Base-by-base conservation (phyloP, 2,329 filamentous ascomycete genomes). In the Cyclaneusma minus region DNA sequence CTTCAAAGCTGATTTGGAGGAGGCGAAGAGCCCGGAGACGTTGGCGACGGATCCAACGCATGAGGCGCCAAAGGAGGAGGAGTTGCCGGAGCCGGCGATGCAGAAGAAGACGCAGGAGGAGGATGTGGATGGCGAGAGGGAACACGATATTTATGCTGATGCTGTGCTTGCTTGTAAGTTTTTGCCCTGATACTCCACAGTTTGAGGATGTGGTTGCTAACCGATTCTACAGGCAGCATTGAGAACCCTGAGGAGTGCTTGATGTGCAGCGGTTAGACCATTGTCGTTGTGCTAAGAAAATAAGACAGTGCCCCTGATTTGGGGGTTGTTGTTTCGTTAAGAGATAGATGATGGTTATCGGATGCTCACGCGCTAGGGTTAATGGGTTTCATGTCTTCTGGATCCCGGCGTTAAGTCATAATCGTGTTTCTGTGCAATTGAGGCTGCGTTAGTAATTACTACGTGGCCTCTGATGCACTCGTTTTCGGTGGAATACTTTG, bases 91-190 rank as follows among this genome's bases (percentile, higher is more conserved):
- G 32, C 54, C 68, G 11, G 55, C 58, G n/a, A 41, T 64, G 18
- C 54, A 58, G 26, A 56, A 47, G 30, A 62, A 60, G 50, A 67
- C 45, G 27, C 77, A 87, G 52, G 65, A 68, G 3, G 67, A 77
- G 31, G 64, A 69, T 13, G 69, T 77, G 30, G 66, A 69, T 24
- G 69, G 75, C 37, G 73, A 77, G 39, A 69, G 80, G 7, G 85
- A 94, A 52, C 71, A 70, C 26, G 87, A 98, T 49, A 98, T 98
- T 42, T 98, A 93, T 54, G 87, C 87, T 1, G 81, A 95, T 41
- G 82, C 85, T 31, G 85, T 81, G 10, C 61, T 98, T 49, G 71
- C 75, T 43, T 98, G 89, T 76, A 61, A 73, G 72, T 64, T 29
- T 24, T 13, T 10, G 12, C n/a, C 16, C 12, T 6, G 16, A 7